Conservation (phyloP, 2,329 filamentous ascomycete species). For the Aspergillus proliferans region DNA sequence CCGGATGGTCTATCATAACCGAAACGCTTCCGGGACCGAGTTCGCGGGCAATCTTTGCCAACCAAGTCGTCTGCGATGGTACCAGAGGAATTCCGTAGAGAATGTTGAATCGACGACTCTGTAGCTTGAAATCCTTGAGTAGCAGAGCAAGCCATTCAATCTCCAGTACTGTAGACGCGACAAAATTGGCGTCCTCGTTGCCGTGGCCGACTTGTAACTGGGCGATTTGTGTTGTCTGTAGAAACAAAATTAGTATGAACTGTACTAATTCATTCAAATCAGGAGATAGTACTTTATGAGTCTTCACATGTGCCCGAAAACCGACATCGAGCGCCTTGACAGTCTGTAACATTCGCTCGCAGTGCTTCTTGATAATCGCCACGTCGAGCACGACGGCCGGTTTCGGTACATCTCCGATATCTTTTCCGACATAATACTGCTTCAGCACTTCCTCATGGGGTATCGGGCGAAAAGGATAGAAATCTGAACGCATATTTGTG, state of each 20-base stretch:
- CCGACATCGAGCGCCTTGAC: slow-evolving; percentile 53
- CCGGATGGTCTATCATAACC: slow-evolving; percentile 63
- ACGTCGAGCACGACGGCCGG: slow-evolving; percentile 65
- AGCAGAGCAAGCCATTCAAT: slow-evolving; percentile 60
- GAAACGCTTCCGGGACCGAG: slow-evolving; percentile 55
- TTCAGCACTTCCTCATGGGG: slow-evolving; percentile 12
- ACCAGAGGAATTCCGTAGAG: slow-evolving; percentile 68
- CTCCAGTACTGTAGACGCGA: slow-evolving; percentile 70
- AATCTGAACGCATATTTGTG: neutral
- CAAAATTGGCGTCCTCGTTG: slow-evolving; percentile 51
- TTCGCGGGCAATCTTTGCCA: slow-evolving; percentile 50
- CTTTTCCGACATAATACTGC: slow-evolving; percentile 51
- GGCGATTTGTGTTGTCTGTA: slow-evolving; percentile 59
- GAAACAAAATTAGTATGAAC: neutral
- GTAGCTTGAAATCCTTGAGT: slow-evolving; percentile 51
- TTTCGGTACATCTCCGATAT: slow-evolving; percentile 54
- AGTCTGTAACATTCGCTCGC: slow-evolving; percentile 63
- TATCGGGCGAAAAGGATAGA: neutral
- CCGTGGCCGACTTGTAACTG: slow-evolving; percentile 61
- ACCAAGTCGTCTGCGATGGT: slow-evolving; percentile 53
- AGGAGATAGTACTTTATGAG: slow-evolving; percentile 59
- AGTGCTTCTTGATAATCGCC: slow-evolving; percentile 61
- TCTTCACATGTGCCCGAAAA: slow-evolving; percentile 76
- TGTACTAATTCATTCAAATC: neutral
- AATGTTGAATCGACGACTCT: slow-evolving; percentile 56